Evolutionary conservation across 2,329 filamentous ascomycete genomes (phyloP), one percentile per base, ranked within the genome.

Genomic region (Fusarium secorum): DNA sequence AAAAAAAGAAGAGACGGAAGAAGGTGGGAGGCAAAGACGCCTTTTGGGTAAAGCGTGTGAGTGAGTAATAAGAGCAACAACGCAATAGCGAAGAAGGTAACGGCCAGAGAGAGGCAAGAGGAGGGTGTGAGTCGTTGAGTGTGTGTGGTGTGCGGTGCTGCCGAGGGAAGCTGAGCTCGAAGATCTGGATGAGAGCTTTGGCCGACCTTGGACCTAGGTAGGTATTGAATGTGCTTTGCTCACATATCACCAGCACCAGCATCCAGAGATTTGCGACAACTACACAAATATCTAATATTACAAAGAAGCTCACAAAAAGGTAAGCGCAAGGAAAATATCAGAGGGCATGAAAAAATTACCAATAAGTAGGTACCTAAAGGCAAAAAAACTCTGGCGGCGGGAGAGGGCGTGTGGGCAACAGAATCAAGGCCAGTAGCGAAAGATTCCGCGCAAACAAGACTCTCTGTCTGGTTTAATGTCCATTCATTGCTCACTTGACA

Each of bases 11-110:
- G 64, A 64, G 68, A 69, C 60, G 61, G 68, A 72, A 60, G 70
- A 74, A 76, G 70, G 70, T 75, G 74, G 74, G 74, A 75, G 74
- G 74, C 74, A 76, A 74, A 68, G 64, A 74, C 71, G 65, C 64
- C 64, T 75, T 67, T 75, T 65, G 72, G 74, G 70, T 65, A 76
- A 72, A 65, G 74, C 66, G 73, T 66, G 72, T 68, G 63, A 65
- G 58, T 59, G 72, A 75, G 74, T 72, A 75, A 74, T 72, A 64
- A 70, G 61, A 70, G 66, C 58, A 73, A 66, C 53, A 64, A 69
- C 68, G 66, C 60, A 61, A 70, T 64, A 55, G 60, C 38, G 49
- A 67, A 66, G 63, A 62, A 51, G 65, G 63, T 52, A 73, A 64
- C 54, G 60, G 51, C 56, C 36, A 75, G 59, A 66, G 64, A 61